Evolutionary conservation across 768 basidiomycete genomes (phyloP).

Genomic region (Lepiota brunneoincarnata): DNA sequence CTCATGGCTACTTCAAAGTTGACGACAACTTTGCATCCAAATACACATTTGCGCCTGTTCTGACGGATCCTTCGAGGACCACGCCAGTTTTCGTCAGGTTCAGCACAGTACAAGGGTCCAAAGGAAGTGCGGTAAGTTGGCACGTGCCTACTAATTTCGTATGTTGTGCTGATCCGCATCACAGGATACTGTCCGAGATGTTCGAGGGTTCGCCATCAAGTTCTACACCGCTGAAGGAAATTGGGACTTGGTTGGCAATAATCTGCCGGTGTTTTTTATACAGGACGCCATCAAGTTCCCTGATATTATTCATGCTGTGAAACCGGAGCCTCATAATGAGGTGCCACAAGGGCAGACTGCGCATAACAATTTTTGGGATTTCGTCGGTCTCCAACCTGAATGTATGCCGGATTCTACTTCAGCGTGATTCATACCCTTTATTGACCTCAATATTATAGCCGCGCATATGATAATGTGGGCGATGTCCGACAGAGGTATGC

Average conservation of each 20-base stretch:
- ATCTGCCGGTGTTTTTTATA: constrained; percentile 82
- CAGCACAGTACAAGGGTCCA: constrained; percentile 79
- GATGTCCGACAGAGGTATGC: constrained; percentile 70
- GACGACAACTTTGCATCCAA: constrained; percentile 65
- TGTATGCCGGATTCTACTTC: constrained; percentile 28
- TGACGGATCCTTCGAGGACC: constrained; percentile 68
- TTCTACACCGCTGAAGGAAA: constrained; percentile 86
- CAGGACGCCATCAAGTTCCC: constrained; percentile 84
- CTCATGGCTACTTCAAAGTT: constrained; percentile 82
- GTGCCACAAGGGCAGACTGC: constrained; percentile 65
- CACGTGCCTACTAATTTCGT: not conserved
- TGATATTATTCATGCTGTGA: constrained; percentile 81
- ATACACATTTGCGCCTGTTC: constrained; percentile 64
- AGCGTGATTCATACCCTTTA: not conserved
- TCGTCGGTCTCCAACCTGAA: constrained; percentile 68
- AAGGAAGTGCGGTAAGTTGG: constrained; percentile 72
- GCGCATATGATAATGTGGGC: constrained; percentile 82
- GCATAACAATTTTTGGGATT: constrained; percentile 91
- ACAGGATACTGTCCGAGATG: constrained; percentile 77
- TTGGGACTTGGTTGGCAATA: constrained; percentile 85
- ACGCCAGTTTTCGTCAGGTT: constrained; percentile 85
- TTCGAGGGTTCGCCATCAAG: constrained; percentile 82
- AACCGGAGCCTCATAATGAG: constrained; percentile 85
- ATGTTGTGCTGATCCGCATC: not conserved
- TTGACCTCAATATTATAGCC: constrained; percentile 30